phyloP scores from a whole-genome alignment of 768 basidiomycete species.

The Russula sp. region DNA sequence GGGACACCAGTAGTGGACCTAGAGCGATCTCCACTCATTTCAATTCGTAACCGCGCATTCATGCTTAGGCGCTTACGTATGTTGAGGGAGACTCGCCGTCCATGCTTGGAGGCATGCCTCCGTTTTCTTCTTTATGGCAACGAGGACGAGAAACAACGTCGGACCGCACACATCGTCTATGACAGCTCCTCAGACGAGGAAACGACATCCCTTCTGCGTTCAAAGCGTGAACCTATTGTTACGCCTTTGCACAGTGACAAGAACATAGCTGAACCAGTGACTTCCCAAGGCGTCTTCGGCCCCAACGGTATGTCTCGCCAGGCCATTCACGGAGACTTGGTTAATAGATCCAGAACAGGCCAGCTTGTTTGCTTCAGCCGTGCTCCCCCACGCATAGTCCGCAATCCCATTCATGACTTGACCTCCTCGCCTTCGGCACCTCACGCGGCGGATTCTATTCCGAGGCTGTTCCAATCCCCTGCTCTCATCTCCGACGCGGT shows the following conservation, averaged over 20 bases:
- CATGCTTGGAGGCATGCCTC: constrained; percentile 79
- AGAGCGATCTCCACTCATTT: constrained; percentile 75
- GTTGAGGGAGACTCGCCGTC: constrained; percentile 64
- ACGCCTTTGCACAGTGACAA: constrained; percentile 56
- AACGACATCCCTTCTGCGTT: constrained; percentile 28
- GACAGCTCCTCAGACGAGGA: constrained; percentile 67
- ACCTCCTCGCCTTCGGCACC: constrained; percentile 37
- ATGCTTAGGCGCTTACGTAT: constrained; percentile 70
- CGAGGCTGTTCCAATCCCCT: constrained; percentile 49
- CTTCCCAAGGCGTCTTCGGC: constrained; percentile 84
- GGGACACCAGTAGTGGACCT: constrained; percentile 72
- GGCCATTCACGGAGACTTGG: not conserved
- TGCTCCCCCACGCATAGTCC: constrained; percentile 62
- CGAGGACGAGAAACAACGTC: constrained; percentile 44
- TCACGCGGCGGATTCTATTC: constrained; percentile 24
- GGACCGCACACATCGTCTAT: constrained; percentile 39
- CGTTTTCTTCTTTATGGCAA: constrained; percentile 70
- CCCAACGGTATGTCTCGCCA: constrained; percentile 57
- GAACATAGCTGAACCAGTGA: constrained; percentile 77
- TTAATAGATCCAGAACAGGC: constrained; percentile 39
- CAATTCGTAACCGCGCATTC: constrained; percentile 65
- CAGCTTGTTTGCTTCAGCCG: constrained; percentile 85
- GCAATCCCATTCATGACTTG: constrained; percentile 44
- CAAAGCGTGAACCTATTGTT: constrained; percentile 44
- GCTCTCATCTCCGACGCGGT: constrained; percentile 69